Evolutionary conservation across 371 early-diverging fungal species (phyloP).

Genomic region (Mucor piriformis): DNA sequence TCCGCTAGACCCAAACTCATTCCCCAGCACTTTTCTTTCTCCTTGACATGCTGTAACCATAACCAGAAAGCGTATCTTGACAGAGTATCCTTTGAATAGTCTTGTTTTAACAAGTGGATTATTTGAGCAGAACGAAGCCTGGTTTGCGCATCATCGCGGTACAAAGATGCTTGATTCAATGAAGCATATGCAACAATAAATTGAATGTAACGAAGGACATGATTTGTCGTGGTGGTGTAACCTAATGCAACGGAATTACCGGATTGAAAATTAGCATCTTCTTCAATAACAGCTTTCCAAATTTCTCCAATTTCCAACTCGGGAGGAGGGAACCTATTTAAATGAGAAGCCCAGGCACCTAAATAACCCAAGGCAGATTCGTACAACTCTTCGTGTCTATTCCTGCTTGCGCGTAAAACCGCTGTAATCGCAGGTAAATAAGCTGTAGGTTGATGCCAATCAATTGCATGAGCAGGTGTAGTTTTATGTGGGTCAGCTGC

Average conservation of each 20-base stretch:
- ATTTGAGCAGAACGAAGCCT: slow-evolving; percentile 6
- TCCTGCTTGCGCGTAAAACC: slow-evolving; percentile 15
- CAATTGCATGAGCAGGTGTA: slow-evolving; percentile 57
- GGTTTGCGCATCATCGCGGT: slow-evolving; percentile 1
- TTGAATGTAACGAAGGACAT: slow-evolving; percentile 28
- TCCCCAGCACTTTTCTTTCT: slow-evolving; percentile 4
- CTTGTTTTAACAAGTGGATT: slow-evolving; percentile 14
- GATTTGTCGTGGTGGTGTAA: slow-evolving; percentile 19
- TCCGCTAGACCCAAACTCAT: slow-evolving; percentile 3
- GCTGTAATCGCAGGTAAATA: slow-evolving; percentile 43
- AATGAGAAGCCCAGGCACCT: slow-evolving; percentile 52
- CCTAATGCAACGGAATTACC: slow-evolving; percentile 22
- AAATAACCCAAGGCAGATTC: slow-evolving; percentile 51
- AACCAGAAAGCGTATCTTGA: slow-evolving; percentile 37
- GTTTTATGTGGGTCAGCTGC: slow-evolving; percentile 62
- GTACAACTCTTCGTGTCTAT: slow-evolving; percentile 15
- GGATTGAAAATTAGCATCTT: slow-evolving; percentile 10
- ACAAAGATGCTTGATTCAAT: neutral
- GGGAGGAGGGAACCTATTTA: slow-evolving; percentile 36
- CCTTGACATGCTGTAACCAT: slow-evolving; percentile 27
- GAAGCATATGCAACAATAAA: slow-evolving; percentile 26
- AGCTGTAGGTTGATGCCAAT: slow-evolving; percentile 60
- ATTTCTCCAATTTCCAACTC: slow-evolving; percentile 15
- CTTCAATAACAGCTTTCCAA: slow-evolving; percentile 27
- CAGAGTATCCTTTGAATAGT: slow-evolving; percentile 19